Evolutionary conservation across 2,329 filamentous ascomycete species (phyloP), one percentile per base, ranked within the genome.

Genomic region (Magnaporthales sp.): DNA sequence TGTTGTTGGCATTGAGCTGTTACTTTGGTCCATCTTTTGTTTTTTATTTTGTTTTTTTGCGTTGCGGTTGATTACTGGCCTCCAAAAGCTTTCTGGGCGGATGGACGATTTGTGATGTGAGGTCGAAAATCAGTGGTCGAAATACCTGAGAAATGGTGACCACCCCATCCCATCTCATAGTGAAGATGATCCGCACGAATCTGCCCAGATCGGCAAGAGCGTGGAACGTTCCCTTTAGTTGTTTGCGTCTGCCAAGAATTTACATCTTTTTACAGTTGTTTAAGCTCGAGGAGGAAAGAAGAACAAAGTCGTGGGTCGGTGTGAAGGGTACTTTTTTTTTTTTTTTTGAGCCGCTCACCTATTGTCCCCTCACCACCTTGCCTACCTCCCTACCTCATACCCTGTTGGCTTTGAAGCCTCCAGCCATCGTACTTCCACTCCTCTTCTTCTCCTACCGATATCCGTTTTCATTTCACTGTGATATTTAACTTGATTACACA

Each of bases 341-440:
- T 60, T 10, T 26, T 60, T 60, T 60, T 60, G 26, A 60, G 56
- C 56, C 56, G 56, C 56, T 60, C 56, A 60, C 56, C 56, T 60
- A 24, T 26, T 60, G 38, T 51, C 38, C 38, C 30, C 19, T n/a
- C n/a, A 13, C 38, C 38, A 15, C 38, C 19, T 51, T 51, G 8
- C 26, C 24, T 27, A 27, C 24, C 27, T 60, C 13, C 54, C n/a
- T 58, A 58, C 54, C 22, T 58, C 54, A 51, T 58, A 58, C 54
- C 56, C 24, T 29, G 27, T 27, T 19, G 13, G 11, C 29, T 27
- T 24, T n/a, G 56, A 27, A 24, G 2, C 22, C 24, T 27, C 10
- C 56, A 26, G 24, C n/a, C 24, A 27, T 27, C 15, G 24, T 60
- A 27, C 4, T 27, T 15, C 19, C 24, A 13, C 27, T 27, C 24